Evolutionary conservation across 2,329 filamentous ascomycete genomes (phyloP).

Genomic region (Fusarium tricinctum): DNA sequence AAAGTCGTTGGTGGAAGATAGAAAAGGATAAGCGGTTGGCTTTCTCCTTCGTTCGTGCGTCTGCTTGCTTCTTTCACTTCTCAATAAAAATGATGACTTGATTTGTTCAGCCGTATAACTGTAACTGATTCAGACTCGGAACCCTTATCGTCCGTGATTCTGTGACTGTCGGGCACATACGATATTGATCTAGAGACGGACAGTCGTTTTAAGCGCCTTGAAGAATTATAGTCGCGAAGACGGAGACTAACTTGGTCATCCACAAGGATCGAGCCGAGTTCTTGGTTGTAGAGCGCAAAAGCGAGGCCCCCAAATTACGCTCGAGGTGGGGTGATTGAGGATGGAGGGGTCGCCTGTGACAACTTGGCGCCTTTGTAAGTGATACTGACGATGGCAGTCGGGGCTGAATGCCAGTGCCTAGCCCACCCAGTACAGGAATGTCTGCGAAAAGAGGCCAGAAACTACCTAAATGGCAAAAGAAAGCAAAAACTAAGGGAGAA

Average conservation of each 20-base stretch:
- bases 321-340: conserved; percentile 29
- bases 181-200: conserved; percentile 2
- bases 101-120: conserved; percentile 21
- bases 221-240: background rate
- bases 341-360: conserved; percentile 38
- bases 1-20: background rate
- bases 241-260: background rate
- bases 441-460: background rate
- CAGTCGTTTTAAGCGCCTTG: conserved; percentile 6
- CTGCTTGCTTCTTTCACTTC: conserved; percentile 28
- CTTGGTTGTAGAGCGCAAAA: conserved; percentile 1
- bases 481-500: background rate
- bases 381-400: background rate
- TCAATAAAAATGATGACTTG: conserved; percentile 21
- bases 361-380: conserved; percentile 35
- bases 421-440: background rate
- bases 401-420: background rate
- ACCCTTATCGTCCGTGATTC: conserved; percentile 6
- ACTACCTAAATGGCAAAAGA: background rate
- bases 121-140: conserved; percentile 28
- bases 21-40: background rate
- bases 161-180: conserved; percentile 2
- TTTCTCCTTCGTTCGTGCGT: conserved; percentile 9
- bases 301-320: conserved; percentile 7
- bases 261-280: background rate